Evolutionary conservation across 345 rosid genomes (phyloP), one percentile per base, ranked within the genome.

Genomic region (Eucalyptus polybractea): DNA sequence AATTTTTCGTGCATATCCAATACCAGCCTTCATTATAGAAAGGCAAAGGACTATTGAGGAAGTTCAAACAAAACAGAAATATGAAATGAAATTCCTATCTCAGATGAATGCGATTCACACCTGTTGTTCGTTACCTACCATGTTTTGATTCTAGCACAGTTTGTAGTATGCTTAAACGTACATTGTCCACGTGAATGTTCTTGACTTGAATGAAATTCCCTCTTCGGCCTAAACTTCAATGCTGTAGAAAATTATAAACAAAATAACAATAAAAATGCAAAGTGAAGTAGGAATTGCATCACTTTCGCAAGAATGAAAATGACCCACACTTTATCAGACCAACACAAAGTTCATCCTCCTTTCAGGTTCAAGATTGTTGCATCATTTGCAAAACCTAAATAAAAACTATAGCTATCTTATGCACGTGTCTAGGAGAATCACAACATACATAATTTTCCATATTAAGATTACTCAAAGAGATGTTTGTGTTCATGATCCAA

Each of bases 91-190:
- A 69, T 69, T 69, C 80, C 13, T 17, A 31, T 69, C 44, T 69
- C 44, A 0, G 13, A 69, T 69, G 42, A 69, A 69, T 69, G 80
- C 13, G 6, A 31, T 58, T 31, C 12, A 1, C 67, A 44, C 4
- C 7, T 8, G 6, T 49, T 49, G 45, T 40, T 37, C 6, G 7
- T 58, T 50, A 93, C 94, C 94, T 92, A 89, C 94, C 93, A 92
- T 49, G 93, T 92, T 90, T 94, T 92, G 91, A 93, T 94, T 80
- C 95, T 29, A 42, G 90, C 93, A 65, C 92, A 92, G 65, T 94
- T 93, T 42, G 92, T 90, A 7, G 93, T 91, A 49, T 89, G 65
- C 49, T 83, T 80, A 89, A 94, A 89, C 83, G 21, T 17, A 91
- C 92, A 33, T 54, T 86, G 17, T 65, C 81, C 37, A 92, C 92